Evolutionary conservation across 305 asterid genomes (phyloP), one percentile per base, ranked within the genome.

Genomic region (Fraxinus sp.): DNA sequence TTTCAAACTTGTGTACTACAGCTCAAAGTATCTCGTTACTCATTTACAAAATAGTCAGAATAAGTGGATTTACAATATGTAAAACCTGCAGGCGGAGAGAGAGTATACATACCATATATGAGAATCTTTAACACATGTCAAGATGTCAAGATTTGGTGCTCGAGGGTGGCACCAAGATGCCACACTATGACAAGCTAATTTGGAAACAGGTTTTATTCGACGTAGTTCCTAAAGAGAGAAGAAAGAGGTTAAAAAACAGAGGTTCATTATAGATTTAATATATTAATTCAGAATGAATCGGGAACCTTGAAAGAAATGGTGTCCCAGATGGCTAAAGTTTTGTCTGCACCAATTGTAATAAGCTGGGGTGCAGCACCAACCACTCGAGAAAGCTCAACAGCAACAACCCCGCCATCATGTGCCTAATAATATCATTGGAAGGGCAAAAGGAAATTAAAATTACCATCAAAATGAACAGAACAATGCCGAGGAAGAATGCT

Each of bases 131-230:
- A 97, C 98, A 82, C 99, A 97, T 20, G 98, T 94, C 91, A 97
- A 83, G 85, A 97, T 97, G 82, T 97, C 99, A 76, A 97, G 98
- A 90, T 94, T 93, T 78, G 99, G 99, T 79, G 99, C 99, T 89
- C 99, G 94, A 87, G 99, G 99, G 82, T 97, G 99, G 88, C 97
- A 92, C 99, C 99, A 97, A 64, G 98, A 97, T 76, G 98, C 97
- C 84, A 97, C 99, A 82, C 99, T 97, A 83, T 97, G 98, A 89
- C 99, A 97, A 83, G 97, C 98, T 89, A 97, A 86, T 83, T 90
- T 97, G 16, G 99, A 90, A 79, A 95, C 99, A 76, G 99, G 99
- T 89, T 97, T 97, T 85, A 97, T 93, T 81, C 98, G 87, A 72
- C 98, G 98, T 77, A 97, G 82, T 91, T 97, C 85, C 89, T 90